Base-by-base conservation (phyloP, 2,329 filamentous ascomycete species). In the Didymella lethalis region DNA sequence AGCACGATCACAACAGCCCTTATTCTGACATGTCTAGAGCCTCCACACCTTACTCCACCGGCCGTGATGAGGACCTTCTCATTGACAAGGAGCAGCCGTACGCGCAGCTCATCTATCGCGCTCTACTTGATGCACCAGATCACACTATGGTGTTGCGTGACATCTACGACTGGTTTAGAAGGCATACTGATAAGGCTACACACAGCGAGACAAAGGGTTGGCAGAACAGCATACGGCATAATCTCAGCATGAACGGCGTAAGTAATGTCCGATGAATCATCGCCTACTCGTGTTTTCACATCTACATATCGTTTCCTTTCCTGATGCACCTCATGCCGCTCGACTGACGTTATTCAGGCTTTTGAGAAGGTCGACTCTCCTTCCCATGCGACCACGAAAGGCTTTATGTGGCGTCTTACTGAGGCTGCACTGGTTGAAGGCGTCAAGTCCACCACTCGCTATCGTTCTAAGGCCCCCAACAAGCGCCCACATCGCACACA, bases 211-310 rank as follows among this genome's bases (percentile, higher is more conserved):
- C 77, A 4, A 80, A 77, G 44, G 94, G 93, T 10, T 98, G 94
- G 94, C 90, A 94, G 78, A 98, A 97, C 77, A 96, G 92, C 74
- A 96, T 98, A 64, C 87, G 94, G 2, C 94, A 98, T 76, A 98
- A 98, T 68, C 81, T 98, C 7, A 97, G 92, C 47, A 97, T 98
- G 93, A 98, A 98, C 69, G 84, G 85, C 61, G 94, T 97, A 86
- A 79, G 87, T 61, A 14, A 32, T 20, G 36, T 4, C 7, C 3
- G 14, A 14, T 16, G 10, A 14, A 14, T 32, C 12, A 6, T 11
- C 12, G 5, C 31, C 31, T 16, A 6, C 3, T 20, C n/a, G n/a
- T 40, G 6, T 20, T 18, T 20, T 43, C 16, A 41, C 20, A 57
- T 25, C 4, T 49, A 12, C n/a, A 20, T 18, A n/a, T 18, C 1